phyloP scores from a whole-genome alignment of 2,329 filamentous ascomycete species.

The Sarocladiaceae sp. region DNA sequence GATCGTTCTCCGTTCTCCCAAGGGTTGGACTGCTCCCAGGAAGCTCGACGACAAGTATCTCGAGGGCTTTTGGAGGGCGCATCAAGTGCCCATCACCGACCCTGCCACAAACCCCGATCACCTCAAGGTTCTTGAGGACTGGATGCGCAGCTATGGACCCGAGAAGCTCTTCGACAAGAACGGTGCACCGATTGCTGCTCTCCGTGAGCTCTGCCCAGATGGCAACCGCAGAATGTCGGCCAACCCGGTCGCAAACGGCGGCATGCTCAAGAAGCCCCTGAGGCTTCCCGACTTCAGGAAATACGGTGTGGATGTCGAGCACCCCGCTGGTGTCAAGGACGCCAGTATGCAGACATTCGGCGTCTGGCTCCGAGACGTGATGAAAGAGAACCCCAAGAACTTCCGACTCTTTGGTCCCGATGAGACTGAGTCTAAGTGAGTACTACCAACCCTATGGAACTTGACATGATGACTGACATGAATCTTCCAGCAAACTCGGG shows the following conservation, averaged over 20 bases:
- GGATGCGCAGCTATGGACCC: slow-evolving; percentile 74
- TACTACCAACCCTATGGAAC: not conserved
- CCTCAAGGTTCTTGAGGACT: slow-evolving; percentile 65
- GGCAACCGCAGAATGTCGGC: slow-evolving; percentile 70
- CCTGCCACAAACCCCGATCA: slow-evolving; percentile 62
- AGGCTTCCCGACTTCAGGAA: slow-evolving; percentile 65
- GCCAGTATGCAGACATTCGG: slow-evolving; percentile 70
- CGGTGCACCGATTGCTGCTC: slow-evolving; percentile 58
- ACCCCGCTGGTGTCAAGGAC: slow-evolving; percentile 50
- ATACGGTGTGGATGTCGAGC: slow-evolving; percentile 60
- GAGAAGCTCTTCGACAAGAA: slow-evolving; percentile 62
- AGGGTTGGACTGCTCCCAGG: slow-evolving; percentile 75
- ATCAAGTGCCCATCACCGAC: slow-evolving; percentile 73
- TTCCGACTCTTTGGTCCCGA: slow-evolving; percentile 78
- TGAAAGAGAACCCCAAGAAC: slow-evolving; percentile 58
- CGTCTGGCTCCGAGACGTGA: slow-evolving; percentile 62
- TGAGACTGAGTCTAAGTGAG: slow-evolving; percentile 62
- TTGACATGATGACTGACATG: not conserved
- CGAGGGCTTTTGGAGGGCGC: slow-evolving; percentile 73
- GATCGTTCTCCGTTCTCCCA: slow-evolving; percentile 72
- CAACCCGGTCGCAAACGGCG: slow-evolving; percentile 72
- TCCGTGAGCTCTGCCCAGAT: slow-evolving; percentile 60
- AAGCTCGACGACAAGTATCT: slow-evolving; percentile 68
- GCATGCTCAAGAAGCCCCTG: slow-evolving; percentile 61
- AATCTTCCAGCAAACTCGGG: slow-evolving; percentile 61